Conservation (phyloP, 306 rosid genomes). For the Styphnolobium japonicum region DNA sequence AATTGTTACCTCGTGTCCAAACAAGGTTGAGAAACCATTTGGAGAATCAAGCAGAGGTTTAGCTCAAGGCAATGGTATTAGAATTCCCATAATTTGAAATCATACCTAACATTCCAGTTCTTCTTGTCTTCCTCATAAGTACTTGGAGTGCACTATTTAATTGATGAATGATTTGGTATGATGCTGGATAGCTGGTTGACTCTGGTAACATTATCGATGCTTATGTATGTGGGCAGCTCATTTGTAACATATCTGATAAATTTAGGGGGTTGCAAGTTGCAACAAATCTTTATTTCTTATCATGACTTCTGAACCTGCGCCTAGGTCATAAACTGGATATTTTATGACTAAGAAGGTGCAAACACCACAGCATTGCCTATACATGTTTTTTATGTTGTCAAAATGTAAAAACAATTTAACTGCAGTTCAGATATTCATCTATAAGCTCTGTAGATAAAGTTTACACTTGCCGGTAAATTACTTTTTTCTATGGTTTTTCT, state of each 20-base stretch:
- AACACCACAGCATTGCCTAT: neutral
- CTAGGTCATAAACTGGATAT: neutral
- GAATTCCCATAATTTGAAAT: neutral
- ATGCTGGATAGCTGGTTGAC: neutral
- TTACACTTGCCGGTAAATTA: neutral
- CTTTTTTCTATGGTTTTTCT: neutral
- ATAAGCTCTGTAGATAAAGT: neutral
- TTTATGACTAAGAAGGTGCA: neutral
- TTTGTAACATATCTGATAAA: neutral
- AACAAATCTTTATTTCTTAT: neutral
- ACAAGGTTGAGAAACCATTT: neutral
- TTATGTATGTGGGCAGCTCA: neutral
- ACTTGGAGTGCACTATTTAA: neutral
- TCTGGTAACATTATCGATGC: neutral
- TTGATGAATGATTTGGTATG: neutral
- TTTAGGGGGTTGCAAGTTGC: neutral
- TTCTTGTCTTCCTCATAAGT: neutral
- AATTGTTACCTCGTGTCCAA: neutral
- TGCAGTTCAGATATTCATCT: neutral
- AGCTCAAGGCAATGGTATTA: neutral
- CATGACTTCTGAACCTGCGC: neutral
- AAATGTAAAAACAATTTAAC: neutral
- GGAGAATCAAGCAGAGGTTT: neutral
- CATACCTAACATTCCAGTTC: neutral
- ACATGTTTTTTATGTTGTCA: neutral